Base-by-base conservation (phyloP, 2,329 filamentous ascomycete genomes). In the Cercospora sp. region DNA sequence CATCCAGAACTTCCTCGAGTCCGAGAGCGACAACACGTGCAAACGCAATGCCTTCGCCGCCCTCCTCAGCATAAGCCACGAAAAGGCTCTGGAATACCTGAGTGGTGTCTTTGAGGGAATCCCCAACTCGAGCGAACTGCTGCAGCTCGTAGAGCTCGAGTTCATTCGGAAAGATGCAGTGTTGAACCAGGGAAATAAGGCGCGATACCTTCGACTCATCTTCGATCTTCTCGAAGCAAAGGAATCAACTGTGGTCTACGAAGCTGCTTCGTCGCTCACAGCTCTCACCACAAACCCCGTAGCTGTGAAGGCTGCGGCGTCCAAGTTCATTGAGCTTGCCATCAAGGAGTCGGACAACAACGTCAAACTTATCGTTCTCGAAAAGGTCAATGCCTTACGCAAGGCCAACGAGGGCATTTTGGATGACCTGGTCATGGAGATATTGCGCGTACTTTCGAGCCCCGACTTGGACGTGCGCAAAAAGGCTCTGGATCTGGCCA, bases 331-430 rank as follows among this genome's bases (percentile, higher is more conserved):
- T 72, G 95, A 99, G 80, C 85, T 99, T 8, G 93, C 91, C 78
- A 97, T 99, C 79, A 97, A 96, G 82, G 95, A 98, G 81, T 90
- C 95, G 0, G 95, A 99, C 80, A 99, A 99, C 84, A 99, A 99
- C 78, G 95, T 99, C 72, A 99, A 99, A 83, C 89, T 99, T 57
- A 99, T 99, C 74, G 95, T 99, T 20, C 86, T 99, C 53, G 95
- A 98, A 77, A 91, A 94, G 57, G 95, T 99, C 42, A 91, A 97
- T 75, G 90, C 94, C 75, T 81, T 97, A 70, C 87, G 94, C 74
- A 89, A 90, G 78, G 92, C 92, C 80, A 96, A 97, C 74, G 92
- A 95, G 77, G 94, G 94, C 63, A 89, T 98, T 20, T 82, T 99
- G 67, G 94, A 98, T 77, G 95, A 99, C 76, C 82, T 98, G 60